phyloP scores from a whole-genome alignment of 2,329 filamentous ascomycete species.

The Apiospora hydei region DNA sequence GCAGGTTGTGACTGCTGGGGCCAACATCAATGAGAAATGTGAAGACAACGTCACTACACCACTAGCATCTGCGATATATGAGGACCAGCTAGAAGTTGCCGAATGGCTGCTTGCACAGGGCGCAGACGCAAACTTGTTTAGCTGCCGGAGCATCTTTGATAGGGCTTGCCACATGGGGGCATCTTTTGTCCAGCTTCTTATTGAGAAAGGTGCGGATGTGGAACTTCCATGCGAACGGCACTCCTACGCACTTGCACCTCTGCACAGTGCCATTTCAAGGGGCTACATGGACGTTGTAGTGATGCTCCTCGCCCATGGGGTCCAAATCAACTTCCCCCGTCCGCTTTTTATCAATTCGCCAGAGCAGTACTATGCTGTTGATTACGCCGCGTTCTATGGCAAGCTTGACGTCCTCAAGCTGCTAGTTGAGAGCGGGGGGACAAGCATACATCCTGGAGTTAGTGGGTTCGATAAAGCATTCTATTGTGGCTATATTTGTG shows the following conservation, averaged over 20 bases:
- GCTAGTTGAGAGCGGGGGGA: not conserved
- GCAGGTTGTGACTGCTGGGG: not conserved
- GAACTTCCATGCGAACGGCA: not conserved
- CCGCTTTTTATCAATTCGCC: too few relatives aligned
- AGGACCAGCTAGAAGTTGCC: not conserved
- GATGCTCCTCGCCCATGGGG: not conserved
- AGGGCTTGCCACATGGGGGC: not conserved
- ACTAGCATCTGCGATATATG: not conserved
- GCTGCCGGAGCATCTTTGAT: not conserved
- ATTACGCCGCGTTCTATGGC: not conserved
- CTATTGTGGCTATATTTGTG: accelerated
- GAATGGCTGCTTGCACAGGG: not conserved
- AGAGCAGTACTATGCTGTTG: not conserved
- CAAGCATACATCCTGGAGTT: not conserved
- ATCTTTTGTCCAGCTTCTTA: not conserved
- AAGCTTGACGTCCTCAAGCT: not conserved
- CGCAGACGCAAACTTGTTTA: not conserved
- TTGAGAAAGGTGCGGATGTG: not conserved
- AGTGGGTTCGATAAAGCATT: not conserved
- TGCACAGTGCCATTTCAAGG: accelerated
- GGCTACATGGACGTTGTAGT: not conserved
- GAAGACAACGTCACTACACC: too few relatives aligned
- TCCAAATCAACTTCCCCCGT: not conserved
- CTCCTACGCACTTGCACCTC: not conserved
- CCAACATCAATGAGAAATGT: not conserved